A percentile compares a stretch with the other conserved stretches of the same genome.
Conservation (phyloP, 1,139 yeast species). For the Pichia kudriavzevii region DNA sequence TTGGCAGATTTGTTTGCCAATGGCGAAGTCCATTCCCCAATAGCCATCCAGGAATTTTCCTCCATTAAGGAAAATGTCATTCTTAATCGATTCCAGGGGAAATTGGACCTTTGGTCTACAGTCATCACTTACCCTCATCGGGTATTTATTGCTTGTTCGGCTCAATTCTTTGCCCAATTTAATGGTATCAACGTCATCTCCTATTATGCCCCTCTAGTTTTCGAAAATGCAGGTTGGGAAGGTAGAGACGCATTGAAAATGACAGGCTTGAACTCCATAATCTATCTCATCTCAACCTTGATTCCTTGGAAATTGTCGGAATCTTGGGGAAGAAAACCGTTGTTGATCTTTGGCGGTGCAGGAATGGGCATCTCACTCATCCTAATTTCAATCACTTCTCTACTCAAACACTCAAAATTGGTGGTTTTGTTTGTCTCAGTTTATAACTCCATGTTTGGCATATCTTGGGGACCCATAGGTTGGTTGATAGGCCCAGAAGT, state of each 20-base stretch:
- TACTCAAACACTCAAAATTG: conserved; percentile 28
- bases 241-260: conserved; percentile 82
- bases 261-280: conserved; percentile 84
- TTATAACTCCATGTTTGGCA: conserved; percentile 81
- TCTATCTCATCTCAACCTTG: conserved; percentile 67
- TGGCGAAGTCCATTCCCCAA: conserved; percentile 45
- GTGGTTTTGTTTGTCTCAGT: conserved; percentile 73
- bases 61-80: conserved; percentile 77
- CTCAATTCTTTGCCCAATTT: conserved; percentile 87
- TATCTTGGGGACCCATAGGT: conserved; percentile 91
- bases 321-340: conserved; percentile 83
- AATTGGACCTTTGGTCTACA: conserved; percentile 62
- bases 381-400: conserved; percentile 32
- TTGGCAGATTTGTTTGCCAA: conserved; percentile 73
- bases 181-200: conserved; percentile 91
- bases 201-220: conserved; percentile 88
- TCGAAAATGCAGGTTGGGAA: conserved; percentile 91
- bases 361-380: conserved; percentile 70
- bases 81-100: conserved; percentile 73
- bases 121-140: conserved; percentile 63
- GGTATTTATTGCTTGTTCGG: conserved; percentile 82
- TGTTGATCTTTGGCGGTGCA: conserved; percentile 68
- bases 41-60: conserved; percentile 64
- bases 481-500: conserved; percentile 84
- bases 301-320: conserved; percentile 93